These are phyloP conservation scores for Mucor circinelloides DNA, from an alignment of 371 early-diverging fungal genomes.

Conservation along the genomic window DNA sequence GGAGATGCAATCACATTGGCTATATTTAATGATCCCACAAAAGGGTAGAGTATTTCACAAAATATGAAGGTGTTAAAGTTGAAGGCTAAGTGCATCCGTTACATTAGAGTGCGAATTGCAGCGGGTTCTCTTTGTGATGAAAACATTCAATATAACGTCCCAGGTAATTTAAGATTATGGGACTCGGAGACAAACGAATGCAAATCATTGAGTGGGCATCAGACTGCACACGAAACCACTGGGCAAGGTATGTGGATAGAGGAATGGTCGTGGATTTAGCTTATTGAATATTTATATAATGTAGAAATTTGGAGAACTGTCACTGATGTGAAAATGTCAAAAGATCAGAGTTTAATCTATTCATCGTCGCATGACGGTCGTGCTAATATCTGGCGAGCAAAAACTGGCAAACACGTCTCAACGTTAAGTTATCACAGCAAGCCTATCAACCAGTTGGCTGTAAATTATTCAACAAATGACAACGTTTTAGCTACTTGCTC, in stretches of 20 bases:
- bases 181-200: conserved; percentile 11
- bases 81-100: neutral
- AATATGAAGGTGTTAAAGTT: too few species aligned
- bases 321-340: conserved; percentile 38
- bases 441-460: conserved; percentile 29
- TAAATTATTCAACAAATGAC: conserved; percentile 16
- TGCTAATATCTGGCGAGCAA: conserved; percentile 35
- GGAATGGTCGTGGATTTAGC: neutral
- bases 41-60: conserved; percentile 6
- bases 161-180: conserved; percentile 46
- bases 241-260: neutral
- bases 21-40: conserved; percentile 13
- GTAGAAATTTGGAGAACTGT: conserved; percentile 45
- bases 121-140: conserved; percentile 42
- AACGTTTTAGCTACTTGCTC: conserved; percentile 41
- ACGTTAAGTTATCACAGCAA: conserved; percentile 36
- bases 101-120: conserved; percentile 22
- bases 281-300: neutral
- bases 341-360: conserved; percentile 30
- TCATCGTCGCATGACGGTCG: conserved; percentile 38
- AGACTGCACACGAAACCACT: conserved; percentile 11
- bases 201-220: conserved; percentile 27
- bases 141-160: conserved; percentile 41
- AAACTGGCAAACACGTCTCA: conserved; percentile 27
- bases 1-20: conserved; percentile 41